phyloP scores from a whole-genome alignment of 2,329 filamentous ascomycete genomes.

The Blastomyces percursus region DNA sequence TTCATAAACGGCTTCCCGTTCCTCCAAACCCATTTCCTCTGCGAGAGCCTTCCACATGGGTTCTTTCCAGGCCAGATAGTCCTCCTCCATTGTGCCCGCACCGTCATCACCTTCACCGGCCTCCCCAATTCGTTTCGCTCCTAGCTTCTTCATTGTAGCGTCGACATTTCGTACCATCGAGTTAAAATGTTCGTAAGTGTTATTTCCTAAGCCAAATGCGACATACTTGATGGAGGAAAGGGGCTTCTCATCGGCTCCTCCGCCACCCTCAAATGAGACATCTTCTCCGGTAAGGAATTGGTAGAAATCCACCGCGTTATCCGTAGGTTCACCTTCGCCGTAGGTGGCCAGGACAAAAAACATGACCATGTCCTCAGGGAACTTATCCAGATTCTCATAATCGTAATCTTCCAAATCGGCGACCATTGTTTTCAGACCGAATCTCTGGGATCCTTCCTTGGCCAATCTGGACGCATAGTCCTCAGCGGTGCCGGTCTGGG shows the following conservation, averaged over 20 bases:
- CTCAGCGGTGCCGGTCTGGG: slow-evolving; percentile 95
- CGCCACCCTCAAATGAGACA: slow-evolving; percentile 63
- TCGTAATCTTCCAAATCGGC: slow-evolving; percentile 97
- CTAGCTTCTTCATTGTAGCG: slow-evolving; percentile 67
- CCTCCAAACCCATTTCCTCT: slow-evolving; percentile 75
- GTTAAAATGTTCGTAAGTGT: slow-evolving; percentile 99
- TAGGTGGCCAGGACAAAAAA: slow-evolving; percentile 97
- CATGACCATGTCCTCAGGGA: slow-evolving; percentile 80
- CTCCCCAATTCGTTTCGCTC: slow-evolving; percentile 70
- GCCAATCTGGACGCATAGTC: slow-evolving; percentile 93
- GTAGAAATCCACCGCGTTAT: slow-evolving; percentile 98
- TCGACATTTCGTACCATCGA: slow-evolving; percentile 91
- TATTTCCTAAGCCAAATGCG: slow-evolving; percentile 93
- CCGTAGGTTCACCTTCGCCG: slow-evolving; percentile 94
- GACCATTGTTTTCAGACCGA: slow-evolving; percentile 95
- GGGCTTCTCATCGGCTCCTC: slow-evolving; percentile 52
- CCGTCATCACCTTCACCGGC: slow-evolving; percentile 96
- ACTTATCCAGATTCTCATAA: slow-evolving; percentile 80
- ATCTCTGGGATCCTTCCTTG: slow-evolving; percentile 94
- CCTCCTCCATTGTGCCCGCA: slow-evolving; percentile 98
- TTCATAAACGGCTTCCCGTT: slow-evolving; percentile 93
- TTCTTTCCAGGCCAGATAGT: slow-evolving; percentile 98
- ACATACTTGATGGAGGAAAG: slow-evolving; percentile 83
- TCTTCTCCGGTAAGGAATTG: slow-evolving; percentile 85
- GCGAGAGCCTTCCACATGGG: slow-evolving; percentile 90